phyloP scores from a whole-genome alignment of 768 basidiomycete genomes.

The Mycena albidolilacea region DNA sequence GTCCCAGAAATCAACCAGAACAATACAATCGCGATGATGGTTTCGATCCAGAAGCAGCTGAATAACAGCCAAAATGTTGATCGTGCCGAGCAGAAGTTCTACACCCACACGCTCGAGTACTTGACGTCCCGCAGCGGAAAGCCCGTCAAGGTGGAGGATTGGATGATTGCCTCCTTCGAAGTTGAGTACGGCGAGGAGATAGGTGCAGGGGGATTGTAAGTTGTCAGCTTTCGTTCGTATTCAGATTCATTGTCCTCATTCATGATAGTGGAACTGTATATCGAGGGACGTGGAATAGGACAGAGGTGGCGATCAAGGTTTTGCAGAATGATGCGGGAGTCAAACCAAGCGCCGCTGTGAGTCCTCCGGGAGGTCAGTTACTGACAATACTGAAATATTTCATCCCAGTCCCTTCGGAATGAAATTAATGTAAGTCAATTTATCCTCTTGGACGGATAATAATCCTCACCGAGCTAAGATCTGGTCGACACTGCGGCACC shows the following conservation, averaged over 20 bases:
- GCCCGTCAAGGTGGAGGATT: constrained; percentile 27
- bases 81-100: constrained; percentile 32
- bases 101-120: constrained; percentile 30
- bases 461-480: constrained; percentile 7
- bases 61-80: constrained; percentile 4
- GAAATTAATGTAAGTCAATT: constrained; percentile 29
- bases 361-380: background rate
- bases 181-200: constrained; percentile 35
- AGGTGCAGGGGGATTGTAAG: constrained; percentile 39
- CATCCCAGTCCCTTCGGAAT: constrained; percentile 19
- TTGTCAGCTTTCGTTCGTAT: background rate
- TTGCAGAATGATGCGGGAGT: constrained; percentile 28
- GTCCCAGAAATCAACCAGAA: constrained; percentile 34
- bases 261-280: constrained; percentile 34
- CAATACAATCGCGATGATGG: constrained; percentile 39
- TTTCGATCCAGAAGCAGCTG: constrained; percentile 33
- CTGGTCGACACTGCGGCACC: constrained; percentile 36
- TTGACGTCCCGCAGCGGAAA: constrained; percentile 31
- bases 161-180: constrained; percentile 41
- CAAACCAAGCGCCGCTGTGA: constrained; percentile 32
- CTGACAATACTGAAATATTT: background rate
- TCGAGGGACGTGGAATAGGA: constrained; percentile 40
- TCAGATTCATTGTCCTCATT: background rate
- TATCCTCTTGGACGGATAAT: background rate
- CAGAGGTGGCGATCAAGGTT: constrained; percentile 35